Percentiles rank a stretch among this genome's conserved stretches.
Evolutionary conservation across 805 yeast species (phyloP).

Genomic region (Nakazawaea laoshanensis): DNA sequence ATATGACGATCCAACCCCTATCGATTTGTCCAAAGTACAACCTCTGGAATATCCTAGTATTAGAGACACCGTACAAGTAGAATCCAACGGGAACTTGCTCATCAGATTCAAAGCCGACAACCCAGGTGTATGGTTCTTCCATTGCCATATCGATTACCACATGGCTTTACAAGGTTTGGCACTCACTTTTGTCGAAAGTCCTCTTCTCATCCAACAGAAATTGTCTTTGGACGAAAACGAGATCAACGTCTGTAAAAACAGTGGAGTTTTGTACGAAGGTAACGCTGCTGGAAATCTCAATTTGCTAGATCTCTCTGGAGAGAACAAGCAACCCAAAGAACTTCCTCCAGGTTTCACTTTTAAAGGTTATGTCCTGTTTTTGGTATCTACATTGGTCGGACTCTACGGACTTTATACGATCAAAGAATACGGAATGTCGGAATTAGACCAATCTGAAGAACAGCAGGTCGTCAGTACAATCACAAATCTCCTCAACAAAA

Average conservation of each 20-base stretch:
- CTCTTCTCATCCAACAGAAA: slow-evolving; percentile 40
- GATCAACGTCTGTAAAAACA: slow-evolving; percentile 37
- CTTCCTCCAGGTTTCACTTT: slow-evolving; percentile 65
- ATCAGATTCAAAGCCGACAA: slow-evolving; percentile 72
- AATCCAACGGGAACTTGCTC: slow-evolving; percentile 61
- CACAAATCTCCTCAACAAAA: slow-evolving; percentile 1
- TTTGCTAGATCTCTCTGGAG: slow-evolving; percentile 53
- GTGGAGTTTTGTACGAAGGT: slow-evolving; percentile 41
- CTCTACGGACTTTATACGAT: slow-evolving; percentile 54
- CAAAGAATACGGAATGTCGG: slow-evolving; percentile 58
- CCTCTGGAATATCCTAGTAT: slow-evolving; percentile 52
- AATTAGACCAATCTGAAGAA: slow-evolving; percentile 40
- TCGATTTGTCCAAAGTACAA: slow-evolving; percentile 26
- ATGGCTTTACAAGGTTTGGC: slow-evolving; percentile 70
- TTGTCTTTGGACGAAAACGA: slow-evolving; percentile 36
- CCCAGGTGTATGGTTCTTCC: slow-evolving; percentile 94
- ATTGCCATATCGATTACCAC: slow-evolving; percentile 87
- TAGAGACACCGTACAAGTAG: slow-evolving; percentile 67
- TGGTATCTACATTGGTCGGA: slow-evolving; percentile 45
- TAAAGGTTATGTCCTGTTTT: slow-evolving; percentile 61
- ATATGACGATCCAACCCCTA: slow-evolving; percentile 51
- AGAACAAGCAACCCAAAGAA: slow-evolving; percentile 49
- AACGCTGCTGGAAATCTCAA: slow-evolving; percentile 63
- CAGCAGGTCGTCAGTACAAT: slow-evolving; percentile 3
- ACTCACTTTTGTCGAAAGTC: slow-evolving; percentile 63